phyloP scores from a whole-genome alignment of 2,329 filamentous ascomycete species.

The Diaporthe sp. region DNA sequence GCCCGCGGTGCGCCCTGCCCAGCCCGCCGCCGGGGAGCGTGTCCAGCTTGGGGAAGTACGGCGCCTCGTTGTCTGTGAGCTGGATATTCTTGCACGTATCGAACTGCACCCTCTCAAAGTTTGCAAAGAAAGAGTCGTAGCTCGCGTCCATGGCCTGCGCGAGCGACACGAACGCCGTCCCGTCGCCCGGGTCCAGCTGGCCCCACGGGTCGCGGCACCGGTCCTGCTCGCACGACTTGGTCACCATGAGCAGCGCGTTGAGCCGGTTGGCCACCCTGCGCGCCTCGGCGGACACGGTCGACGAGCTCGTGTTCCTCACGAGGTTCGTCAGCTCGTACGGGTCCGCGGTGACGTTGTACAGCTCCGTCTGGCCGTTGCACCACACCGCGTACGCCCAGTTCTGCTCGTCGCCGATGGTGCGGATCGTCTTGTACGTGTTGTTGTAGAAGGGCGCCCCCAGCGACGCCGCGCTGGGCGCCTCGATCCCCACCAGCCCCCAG shows the following conservation, averaged over 20 bases:
- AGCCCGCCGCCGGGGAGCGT: slow-evolving; percentile 35
- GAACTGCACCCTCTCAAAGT: slow-evolving; percentile 41
- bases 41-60: slow-evolving; percentile 41
- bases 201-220: slow-evolving; percentile 69
- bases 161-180: slow-evolving; percentile 38
- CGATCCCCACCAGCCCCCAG: slow-evolving; percentile 44
- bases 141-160: slow-evolving; percentile 41
- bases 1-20: slow-evolving; percentile 40
- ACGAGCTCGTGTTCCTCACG: slow-evolving; percentile 22
- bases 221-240: slow-evolving; percentile 70
- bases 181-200: slow-evolving; percentile 62
- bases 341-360: slow-evolving; percentile 48
- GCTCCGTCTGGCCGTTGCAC: slow-evolving; percentile 49
- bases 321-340: slow-evolving; percentile 46
- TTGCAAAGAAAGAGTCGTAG: slow-evolving; percentile 41
- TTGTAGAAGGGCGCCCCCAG: slow-evolving; percentile 50
- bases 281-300: slow-evolving; percentile 49
- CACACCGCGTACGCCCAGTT: slow-evolving; percentile 46
- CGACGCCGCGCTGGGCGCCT: slow-evolving; percentile 46
- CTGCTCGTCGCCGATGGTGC: slow-evolving; percentile 43
- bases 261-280: slow-evolving; percentile 62
- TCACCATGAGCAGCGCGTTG: slow-evolving; percentile 69
- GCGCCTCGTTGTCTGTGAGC: slow-evolving; percentile 40
- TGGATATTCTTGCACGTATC: slow-evolving; percentile 41
- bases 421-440: slow-evolving; percentile 48